Percentiles rank a stretch among this genome's conserved stretches.
Evolutionary conservation across 169 alveolate species (phyloP).

Genomic region (Perkinsus marinus): DNA sequence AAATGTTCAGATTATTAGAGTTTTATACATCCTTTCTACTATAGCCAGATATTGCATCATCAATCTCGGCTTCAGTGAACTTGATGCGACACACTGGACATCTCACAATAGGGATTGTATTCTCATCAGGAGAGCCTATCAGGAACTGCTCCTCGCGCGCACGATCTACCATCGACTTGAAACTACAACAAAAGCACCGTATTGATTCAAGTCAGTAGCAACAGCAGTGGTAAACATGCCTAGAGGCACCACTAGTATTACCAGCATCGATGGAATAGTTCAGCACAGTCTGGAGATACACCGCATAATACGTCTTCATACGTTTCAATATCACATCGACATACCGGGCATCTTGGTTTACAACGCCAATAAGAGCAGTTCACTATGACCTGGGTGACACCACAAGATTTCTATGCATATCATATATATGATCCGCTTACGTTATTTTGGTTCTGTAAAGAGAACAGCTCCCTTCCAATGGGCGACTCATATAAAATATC

Average conservation of each 20-base stretch:
- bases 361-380: background rate
- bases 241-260: background rate
- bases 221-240: background rate
- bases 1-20: too few relatives aligned
- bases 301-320: background rate
- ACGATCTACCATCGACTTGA: background rate
- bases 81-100: background rate
- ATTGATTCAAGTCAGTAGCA: background rate
- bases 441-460: background rate
- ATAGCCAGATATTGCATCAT: background rate
- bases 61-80: background rate
- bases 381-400: background rate
- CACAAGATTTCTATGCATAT: too few relatives aligned
- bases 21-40: too few relatives aligned
- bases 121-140: background rate
- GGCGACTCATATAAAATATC: background rate
- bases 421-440: too few relatives aligned
- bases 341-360: background rate
- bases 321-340: background rate
- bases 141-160: background rate
- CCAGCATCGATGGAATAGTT: background rate
- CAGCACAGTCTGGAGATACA: background rate
- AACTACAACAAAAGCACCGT: background rate
- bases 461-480: background rate
- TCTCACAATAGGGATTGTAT: background rate